Evolutionary conservation across 345 rosid genomes (phyloP).

Genomic region (Aquilaria yunnanensis): DNA sequence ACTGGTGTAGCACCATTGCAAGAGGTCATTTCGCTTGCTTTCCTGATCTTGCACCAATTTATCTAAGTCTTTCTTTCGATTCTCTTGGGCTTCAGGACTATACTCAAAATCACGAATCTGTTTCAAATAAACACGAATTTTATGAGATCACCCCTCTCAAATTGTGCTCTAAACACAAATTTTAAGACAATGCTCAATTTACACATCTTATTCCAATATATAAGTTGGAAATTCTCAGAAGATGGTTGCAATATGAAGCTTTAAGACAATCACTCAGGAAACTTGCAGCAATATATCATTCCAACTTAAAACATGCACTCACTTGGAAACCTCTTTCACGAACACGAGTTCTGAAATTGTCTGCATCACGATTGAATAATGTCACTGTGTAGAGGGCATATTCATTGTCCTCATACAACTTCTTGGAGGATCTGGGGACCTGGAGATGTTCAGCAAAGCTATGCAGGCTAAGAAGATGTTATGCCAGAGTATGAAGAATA

Average conservation of each 20-base stretch:
- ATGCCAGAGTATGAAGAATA: too few species aligned
- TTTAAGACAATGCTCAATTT: too few species aligned
- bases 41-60: slow-evolving; percentile 75
- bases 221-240: too few species aligned
- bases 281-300: too few species aligned
- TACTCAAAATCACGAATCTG: slow-evolving; percentile 93
- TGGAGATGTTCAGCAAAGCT: slow-evolving; percentile 23
- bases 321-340: slow-evolving; percentile 95
- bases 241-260: too few species aligned
- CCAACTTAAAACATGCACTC: slow-evolving; percentile 26
- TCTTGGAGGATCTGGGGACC: slow-evolving; percentile 99
- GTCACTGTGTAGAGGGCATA: slow-evolving; percentile 91
- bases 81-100: slow-evolving; percentile 81
- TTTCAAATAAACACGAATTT: slow-evolving; percentile 16
- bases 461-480: background rate
- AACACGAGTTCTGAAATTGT: slow-evolving; percentile 72
- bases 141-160: too few species aligned
- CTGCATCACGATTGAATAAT: slow-evolving; percentile 87
- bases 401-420: slow-evolving; percentile 90
- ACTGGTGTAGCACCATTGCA: slow-evolving; percentile 97
- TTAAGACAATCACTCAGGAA: too few species aligned
- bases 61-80: slow-evolving; percentile 78
- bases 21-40: slow-evolving; percentile 73
- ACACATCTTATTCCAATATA: too few species aligned
- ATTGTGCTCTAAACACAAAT: too few species aligned